phyloP scores from a whole-genome alignment of 306 rosid genomes.

The Prosopis cineraria region DNA sequence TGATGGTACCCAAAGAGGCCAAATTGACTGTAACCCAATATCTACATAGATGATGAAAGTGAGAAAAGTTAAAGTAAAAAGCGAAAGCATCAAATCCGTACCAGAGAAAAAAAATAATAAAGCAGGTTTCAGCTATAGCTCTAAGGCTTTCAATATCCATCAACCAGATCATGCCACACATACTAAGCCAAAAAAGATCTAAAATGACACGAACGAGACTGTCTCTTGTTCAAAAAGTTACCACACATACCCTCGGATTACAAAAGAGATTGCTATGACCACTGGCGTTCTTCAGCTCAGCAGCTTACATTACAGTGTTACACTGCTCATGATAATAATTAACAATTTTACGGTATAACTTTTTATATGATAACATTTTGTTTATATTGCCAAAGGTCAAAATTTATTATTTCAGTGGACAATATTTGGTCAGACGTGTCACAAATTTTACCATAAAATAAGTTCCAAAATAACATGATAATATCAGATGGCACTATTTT shows the following conservation, averaged over 20 bases:
- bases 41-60: conserved; percentile 32
- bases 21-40: conserved; percentile 40
- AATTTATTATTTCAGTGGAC: background rate
- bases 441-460: background rate
- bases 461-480: background rate
- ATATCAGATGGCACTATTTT: conserved; percentile 47
- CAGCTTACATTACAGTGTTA: conserved; percentile 36
- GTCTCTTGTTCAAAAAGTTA: conserved; percentile 40
- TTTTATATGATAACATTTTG: background rate
- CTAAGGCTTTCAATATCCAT: conserved; percentile 47
- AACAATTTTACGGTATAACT: background rate
- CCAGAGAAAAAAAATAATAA: background rate
- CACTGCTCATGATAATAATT: conserved; percentile 29
- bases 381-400: background rate
- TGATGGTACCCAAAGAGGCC: conserved; percentile 32
- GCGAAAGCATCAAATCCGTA: conserved; percentile 40
- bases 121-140: conserved; percentile 34
- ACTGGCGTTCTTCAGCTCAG: conserved; percentile 38
- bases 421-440: background rate
- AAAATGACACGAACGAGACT: conserved; percentile 47
- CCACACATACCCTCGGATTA: conserved; percentile 33
- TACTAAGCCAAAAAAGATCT: conserved; percentile 37
- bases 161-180: conserved; percentile 53
- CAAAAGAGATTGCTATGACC: conserved; percentile 41
- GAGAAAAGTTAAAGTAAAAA: conserved; percentile 31